Base-by-base conservation (phyloP, 2,329 filamentous ascomycete species). In the Curvularia hawaiiensis region DNA sequence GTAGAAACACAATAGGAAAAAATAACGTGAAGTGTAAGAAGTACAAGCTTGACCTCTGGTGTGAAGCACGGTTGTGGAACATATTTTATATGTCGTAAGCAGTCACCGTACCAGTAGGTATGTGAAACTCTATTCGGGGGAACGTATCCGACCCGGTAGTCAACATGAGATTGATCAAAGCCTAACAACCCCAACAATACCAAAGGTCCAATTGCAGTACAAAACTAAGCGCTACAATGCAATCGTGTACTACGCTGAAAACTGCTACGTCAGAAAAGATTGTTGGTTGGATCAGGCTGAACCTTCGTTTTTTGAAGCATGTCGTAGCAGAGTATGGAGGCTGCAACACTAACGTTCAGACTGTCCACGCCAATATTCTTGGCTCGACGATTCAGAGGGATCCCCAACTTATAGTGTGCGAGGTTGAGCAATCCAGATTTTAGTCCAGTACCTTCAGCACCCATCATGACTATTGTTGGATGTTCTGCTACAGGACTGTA, bases 261-360 rank as follows among this genome's bases (percentile, higher is more conserved):
- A 18, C 16, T 38, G n/a, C 35, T 38, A n/a, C 7, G 5, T 38
- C 35, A 38, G 4, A 38, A 38, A n/a, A 38, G 16, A 4, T n/a
- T n/a, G 16, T 16, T 9, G 16, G 16, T 10, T 38, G 35, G n/a
- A 9, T 9, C 30, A n/a, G 50, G 48, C 46, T 50, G 50, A 39
- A 40, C 28, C 39, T 56, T 66, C n/a, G 74, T 72, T 52, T 62
- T 69, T 50, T 79, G 83, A 68, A 91, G 72, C 69, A 95, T 91
- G 0, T 88, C 81, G 62, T 88, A 84, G 60, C 88, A 88, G 50
- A 98, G 78, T 48, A 98, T 79, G 1, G 87, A 92, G 7, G 91
- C 87, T 1, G 95, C 94, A 20, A 96, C 93, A 71, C 91, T 92
- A 39, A 98, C 95, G 73, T 99, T 98, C 74, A 99, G 78, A 75